Evolutionary conservation across 2,329 filamentous ascomycete species (phyloP), one percentile per base, ranked within the genome.

Genomic region (Sporothrix humicola): DNA sequence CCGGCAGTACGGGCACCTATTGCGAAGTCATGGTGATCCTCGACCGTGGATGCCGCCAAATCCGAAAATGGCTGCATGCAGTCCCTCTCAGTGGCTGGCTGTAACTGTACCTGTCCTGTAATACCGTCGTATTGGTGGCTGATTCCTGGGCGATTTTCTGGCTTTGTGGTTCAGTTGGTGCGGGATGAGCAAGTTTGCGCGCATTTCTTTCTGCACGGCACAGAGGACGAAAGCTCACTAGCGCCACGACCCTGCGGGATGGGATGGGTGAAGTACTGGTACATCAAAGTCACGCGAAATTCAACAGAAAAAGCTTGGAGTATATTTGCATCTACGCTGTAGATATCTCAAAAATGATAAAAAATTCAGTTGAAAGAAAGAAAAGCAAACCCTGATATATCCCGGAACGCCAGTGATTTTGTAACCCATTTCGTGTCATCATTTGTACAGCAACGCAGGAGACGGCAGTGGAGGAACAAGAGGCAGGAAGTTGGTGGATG

Each of bases 101-200:
- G 31, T 37, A 37, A 7, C 31, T 26, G 31, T 37, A 7, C 31
- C 31, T 37, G 23, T 26, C 23, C 23, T 26, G 23, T 26, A 26
- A 26, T 26, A 26, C 23, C 23, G 23, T 26, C 23, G 23, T 26
- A 26, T 26, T 26, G 23, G 23, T 26, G 23, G 23, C 23, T 26
- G 23, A 26, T 26, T 26, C 23, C 23, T 26, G 23, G 23, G 23
- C 23, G 23, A 26, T 26, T 26, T 26, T 26, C 23, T 26, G 23
- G 23, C 7, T 37, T 37, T 37, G 31, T 37, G 48, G 48, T 17
- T 15, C 48, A n/a, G 3, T 26, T 7, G 20, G 63, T 46, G 42
- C 46, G 20, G 26, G 58, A 9, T 76, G 76, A 76, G 76, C 76
- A 76, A 65, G 72, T 76, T 76, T 76, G 76, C 76, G 76, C 74